Conservation (phyloP, 441 rosid genomes). For the Geranium incanum region DNA sequence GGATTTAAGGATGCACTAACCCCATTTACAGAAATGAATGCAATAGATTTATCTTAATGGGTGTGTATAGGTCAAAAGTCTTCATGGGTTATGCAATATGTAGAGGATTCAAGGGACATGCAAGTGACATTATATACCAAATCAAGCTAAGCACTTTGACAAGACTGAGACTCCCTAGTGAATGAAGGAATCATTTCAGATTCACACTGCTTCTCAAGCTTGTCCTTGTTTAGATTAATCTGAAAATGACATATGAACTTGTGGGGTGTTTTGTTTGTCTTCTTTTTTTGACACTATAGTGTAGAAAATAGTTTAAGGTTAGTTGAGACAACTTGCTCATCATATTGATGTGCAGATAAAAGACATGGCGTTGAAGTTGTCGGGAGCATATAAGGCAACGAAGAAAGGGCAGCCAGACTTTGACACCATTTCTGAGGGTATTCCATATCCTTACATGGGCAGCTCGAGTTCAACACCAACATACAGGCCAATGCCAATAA, state of each 20-base stretch:
- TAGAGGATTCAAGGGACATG: background rate
- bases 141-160: background rate
- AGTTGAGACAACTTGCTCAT: no score
- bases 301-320: no score
- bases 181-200: background rate
- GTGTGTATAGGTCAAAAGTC: background rate
- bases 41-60: background rate
- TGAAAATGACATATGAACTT: no score
- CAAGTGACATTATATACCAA: background rate
- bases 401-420: conserved; percentile 10
- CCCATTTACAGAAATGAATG: background rate
- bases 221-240: no score
- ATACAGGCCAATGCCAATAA: conserved; percentile 26
- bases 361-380: conserved; percentile 84
- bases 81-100: background rate
- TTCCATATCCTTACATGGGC: conserved; percentile 31
- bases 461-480: conserved; percentile 73
- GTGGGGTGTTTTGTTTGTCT: no score
- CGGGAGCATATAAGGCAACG: conserved; percentile 71
- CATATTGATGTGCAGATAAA: conserved; percentile 52
- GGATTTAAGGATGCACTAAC: background rate
- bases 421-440: background rate
- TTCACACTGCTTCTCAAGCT: background rate
- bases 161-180: background rate
- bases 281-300: no score